Evolutionary conservation across 768 basidiomycete genomes (phyloP), one percentile per base, ranked within the genome.

Genomic region (Flagelloscypha sp.): DNA sequence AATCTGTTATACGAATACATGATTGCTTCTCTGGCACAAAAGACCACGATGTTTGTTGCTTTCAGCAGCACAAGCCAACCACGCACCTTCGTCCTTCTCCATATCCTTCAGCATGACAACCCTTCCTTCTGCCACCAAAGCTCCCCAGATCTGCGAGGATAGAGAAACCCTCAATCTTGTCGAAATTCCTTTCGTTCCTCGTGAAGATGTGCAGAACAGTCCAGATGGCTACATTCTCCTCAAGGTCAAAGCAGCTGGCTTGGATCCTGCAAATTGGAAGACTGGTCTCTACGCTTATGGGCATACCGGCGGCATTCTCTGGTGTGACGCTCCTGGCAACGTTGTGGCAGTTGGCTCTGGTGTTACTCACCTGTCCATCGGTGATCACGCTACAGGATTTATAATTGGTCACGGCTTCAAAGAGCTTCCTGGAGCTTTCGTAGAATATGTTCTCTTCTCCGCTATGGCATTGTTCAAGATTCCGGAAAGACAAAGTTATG

Each of bases 321-420:
- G 35, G 13, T 37, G 35, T 24, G 35, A 37, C 7, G 5, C 27
- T 37, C 41, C 44, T 13, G 44, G 41, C 4, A 41, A 45, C 17
- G 36, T 46, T n/a, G 30, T 43, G 2, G 35, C 40, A 6, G 16
- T 42, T 3, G 41, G 44, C 3, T 28, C 13, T 30, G 27, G 28
- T 4, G 42, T 41, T 5, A 20, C 35, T 6, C 19, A 33, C 22
- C 35, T 38, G 25, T 24, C 33, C 11, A 33, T 43, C 16, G 45
- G 44, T 4, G 44, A 43, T 15, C 21, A 41, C 6, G 27, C 24
- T 5, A 27, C 35, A 4, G 35, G 35, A 11, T 37, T 37, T 22
- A 37, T 22, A 24, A 30, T 19, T 15, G 29, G 27, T 4, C 23
- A 9, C 24, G 27, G 24, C 16, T n/a, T n/a, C n/a, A n/a, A n/a